These are phyloP conservation scores for Raphanus hybrid DNA, from an alignment of 441 rosid species.

Conservation along the genomic window DNA sequence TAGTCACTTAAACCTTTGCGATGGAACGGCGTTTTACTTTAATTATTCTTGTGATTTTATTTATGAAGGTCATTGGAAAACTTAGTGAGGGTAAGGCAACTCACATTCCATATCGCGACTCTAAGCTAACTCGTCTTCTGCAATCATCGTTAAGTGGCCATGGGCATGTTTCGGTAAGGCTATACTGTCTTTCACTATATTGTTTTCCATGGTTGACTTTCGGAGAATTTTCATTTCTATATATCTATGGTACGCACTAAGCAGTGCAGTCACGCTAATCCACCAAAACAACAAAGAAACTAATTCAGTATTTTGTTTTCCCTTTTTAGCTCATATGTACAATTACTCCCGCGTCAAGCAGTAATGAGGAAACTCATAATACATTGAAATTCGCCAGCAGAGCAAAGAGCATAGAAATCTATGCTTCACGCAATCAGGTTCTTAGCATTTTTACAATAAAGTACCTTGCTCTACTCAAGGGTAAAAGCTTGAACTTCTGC, in stretches of 20 bases:
- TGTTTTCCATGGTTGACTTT: slow-evolving; percentile 8
- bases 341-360: slow-evolving; percentile 99
- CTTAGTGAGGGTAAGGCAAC: slow-evolving; percentile 98
- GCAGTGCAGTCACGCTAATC: slow-evolving; percentile 4
- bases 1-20: background rate
- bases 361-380: slow-evolving; percentile 97
- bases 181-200: slow-evolving; percentile 21
- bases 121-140: slow-evolving; percentile 98
- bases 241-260: background rate
- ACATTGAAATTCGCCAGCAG: slow-evolving; percentile 98
- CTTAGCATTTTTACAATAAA: slow-evolving; percentile 18
- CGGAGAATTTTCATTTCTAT: background rate
- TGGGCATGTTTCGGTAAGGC: slow-evolving; percentile 98
- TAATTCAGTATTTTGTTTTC: slow-evolving; percentile 17
- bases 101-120: slow-evolving; percentile 99
- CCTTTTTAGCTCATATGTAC: slow-evolving; percentile 93
- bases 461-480: background rate
- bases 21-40: slow-evolving; percentile 4
- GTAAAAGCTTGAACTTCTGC: slow-evolving; percentile 12
- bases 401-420: slow-evolving; percentile 97
- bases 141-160: slow-evolving; percentile 98
- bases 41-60: slow-evolving; percentile 8
- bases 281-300: background rate
- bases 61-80: slow-evolving; percentile 92
- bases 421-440: slow-evolving; percentile 98